These are phyloP conservation scores for Tetrapisispora fleetii DNA, from an alignment of 805 yeast genomes.

Conservation along the genomic window DNA sequence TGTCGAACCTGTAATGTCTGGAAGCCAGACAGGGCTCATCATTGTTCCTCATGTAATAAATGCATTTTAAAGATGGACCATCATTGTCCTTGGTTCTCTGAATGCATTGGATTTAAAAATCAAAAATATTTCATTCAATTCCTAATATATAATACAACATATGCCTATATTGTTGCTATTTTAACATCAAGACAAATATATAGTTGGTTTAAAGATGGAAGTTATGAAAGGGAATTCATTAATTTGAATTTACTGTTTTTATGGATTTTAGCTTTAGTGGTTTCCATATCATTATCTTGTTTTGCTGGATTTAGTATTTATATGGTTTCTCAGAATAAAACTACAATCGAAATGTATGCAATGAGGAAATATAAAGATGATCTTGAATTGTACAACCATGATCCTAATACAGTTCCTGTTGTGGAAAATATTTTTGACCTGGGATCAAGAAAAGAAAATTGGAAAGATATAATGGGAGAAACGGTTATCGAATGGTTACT, in stretches of 20 bases:
- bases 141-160: slow-evolving; percentile 43
- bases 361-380: slow-evolving; percentile 38
- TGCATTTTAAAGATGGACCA: slow-evolving; percentile 88
- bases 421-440: slow-evolving; percentile 68
- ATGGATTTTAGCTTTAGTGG: slow-evolving; percentile 41
- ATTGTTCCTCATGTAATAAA: slow-evolving; percentile 59
- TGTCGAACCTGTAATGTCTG: slow-evolving; percentile 62
- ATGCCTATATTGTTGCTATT: slow-evolving; percentile 34
- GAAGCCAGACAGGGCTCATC: slow-evolving; percentile 85
- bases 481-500: slow-evolving; percentile 58
- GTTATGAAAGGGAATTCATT: slow-evolving; percentile 35
- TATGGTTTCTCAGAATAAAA: slow-evolving; percentile 52
- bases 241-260: slow-evolving; percentile 54
- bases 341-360: slow-evolving; percentile 75
- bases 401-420: slow-evolving; percentile 28
- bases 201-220: slow-evolving; percentile 36
- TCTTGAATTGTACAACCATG: slow-evolving; percentile 30
- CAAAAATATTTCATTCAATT: slow-evolving; percentile 75
- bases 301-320: slow-evolving; percentile 52
- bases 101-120: slow-evolving; percentile 75
- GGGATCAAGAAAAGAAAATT: slow-evolving; percentile 48
- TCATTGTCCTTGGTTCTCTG: slow-evolving; percentile 91
- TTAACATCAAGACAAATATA: slow-evolving; percentile 37
- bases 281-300: slow-evolving; percentile 46
- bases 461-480: slow-evolving; percentile 66